Evolutionary conservation across 1,139 yeast genomes (phyloP), one percentile per base, ranked within the genome.

Genomic region (Debaryomycetaceae sp.): DNA sequence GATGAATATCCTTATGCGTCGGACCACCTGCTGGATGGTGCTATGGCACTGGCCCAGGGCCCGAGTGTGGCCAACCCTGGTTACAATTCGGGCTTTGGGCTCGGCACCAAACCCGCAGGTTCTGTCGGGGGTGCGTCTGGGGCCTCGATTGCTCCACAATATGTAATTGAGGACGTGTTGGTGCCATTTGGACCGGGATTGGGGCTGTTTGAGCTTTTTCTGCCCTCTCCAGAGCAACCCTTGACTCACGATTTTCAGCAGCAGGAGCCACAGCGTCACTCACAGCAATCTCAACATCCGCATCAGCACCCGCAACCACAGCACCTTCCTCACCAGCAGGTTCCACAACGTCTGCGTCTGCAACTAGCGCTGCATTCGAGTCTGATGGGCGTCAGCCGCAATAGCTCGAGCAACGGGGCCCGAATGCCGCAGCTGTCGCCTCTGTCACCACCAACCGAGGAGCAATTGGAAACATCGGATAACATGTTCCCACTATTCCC

Each of bases 401-500:
- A 19, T 19, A 19, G 21, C 11, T n/a, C n/a, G n/a, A n/a, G n/a
- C n/a, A n/a, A n/a, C n/a, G n/a, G n/a, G n/a, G n/a, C n/a, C n/a
- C n/a, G n/a, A n/a, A n/a, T n/a, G n/a, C n/a, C n/a, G n/a, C n/a
- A n/a, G n/a, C n/a, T n/a, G n/a, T 13, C 26, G 25, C 28, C 28
- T 7, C 11, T 13, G 30, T 14, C 10, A 26, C 14, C 16, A 13
- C 13, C 28, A 6, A 18, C 24, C 4, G 28, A 28, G 9, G 28
- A 21, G 5, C 31, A 14, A 15, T 15, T 29, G 14, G 36, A 33
- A 19, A 25, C 30, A 11, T 22, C 27, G 14, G 54, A 58, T 28
- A 49, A 52, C 19, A 58, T 66, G 56, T 72, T 71, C 41, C 79
- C 79, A 2, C 53, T 73, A 18, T 71, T 69, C 35, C 77, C 78